phyloP scores from a whole-genome alignment of 495 filamentous ascomycete species.

The Cenococcum geophilum region DNA sequence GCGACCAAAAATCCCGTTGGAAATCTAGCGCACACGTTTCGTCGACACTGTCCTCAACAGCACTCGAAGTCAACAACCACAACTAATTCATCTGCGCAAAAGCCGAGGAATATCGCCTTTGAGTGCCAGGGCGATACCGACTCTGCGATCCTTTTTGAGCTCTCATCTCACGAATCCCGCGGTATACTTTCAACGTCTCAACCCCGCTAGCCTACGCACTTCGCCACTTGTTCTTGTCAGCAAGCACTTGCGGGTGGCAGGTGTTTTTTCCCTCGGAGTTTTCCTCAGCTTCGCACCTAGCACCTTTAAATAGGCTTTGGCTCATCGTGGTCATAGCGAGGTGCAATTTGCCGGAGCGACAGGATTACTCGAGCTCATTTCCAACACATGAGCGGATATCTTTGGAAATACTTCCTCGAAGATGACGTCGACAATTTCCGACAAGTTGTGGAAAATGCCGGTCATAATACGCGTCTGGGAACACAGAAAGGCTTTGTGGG shows the following conservation, averaged over 20 bases:
- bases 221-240: background rate
- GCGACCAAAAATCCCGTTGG: too few species aligned
- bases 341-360: slow-evolving; percentile 60
- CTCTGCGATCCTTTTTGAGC: background rate
- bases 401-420: slow-evolving; percentile 93
- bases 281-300: slow-evolving; percentile 34
- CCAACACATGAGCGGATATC: slow-evolving; percentile 86
- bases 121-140: background rate
- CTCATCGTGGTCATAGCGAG: slow-evolving; percentile 82
- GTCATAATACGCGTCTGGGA: slow-evolving; percentile 44
- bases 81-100: background rate
- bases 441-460: slow-evolving; percentile 66
- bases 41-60: background rate
- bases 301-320: slow-evolving; percentile 80
- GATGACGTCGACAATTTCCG: slow-evolving; percentile 91
- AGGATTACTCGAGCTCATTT: slow-evolving; percentile 43
- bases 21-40: background rate
- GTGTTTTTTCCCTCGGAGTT: slow-evolving; percentile 22
- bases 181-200: background rate
- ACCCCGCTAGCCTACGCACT: background rate
- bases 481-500: slow-evolving; percentile 38
- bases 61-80: background rate
- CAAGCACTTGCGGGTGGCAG: background rate
- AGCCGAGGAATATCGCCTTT: background rate
- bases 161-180: background rate